Evolutionary conservation across 768 basidiomycete genomes (phyloP).

Genomic region (Hemileccinum impolitum): DNA sequence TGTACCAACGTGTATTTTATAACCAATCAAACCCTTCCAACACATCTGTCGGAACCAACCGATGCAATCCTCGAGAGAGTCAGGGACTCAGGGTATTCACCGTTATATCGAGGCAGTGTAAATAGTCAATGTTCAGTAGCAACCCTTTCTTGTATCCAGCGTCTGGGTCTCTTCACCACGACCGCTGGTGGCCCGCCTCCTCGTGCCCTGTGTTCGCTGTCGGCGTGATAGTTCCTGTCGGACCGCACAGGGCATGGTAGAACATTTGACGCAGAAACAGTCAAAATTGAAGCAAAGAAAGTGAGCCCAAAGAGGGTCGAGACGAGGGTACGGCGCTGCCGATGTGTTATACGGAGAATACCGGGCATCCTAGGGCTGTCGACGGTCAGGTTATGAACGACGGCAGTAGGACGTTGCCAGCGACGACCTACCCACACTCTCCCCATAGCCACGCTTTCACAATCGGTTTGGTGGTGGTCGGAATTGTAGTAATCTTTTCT

Average conservation of each 20-base stretch:
- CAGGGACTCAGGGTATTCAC: not conserved
- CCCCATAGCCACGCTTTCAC: slow-evolving; percentile 21
- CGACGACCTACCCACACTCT: slow-evolving; percentile 17
- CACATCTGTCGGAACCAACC: not conserved
- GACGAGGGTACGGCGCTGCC: slow-evolving; percentile 66
- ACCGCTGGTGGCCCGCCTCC: slow-evolving; percentile 35
- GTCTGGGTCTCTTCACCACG: slow-evolving; percentile 60
- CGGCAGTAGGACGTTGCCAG: not conserved
- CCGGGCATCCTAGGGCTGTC: slow-evolving; percentile 57
- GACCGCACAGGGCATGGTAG: slow-evolving; percentile 77
- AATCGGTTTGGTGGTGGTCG: no score
- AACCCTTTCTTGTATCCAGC: slow-evolving; percentile 79
- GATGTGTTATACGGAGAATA: slow-evolving; percentile 53
- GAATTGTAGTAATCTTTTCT: no score
- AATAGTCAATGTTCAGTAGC: slow-evolving; percentile 14
- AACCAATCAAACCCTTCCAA: slow-evolving; percentile 11
- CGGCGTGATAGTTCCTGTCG: slow-evolving; percentile 55
- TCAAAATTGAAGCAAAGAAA: slow-evolving; percentile 72
- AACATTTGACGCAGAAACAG: slow-evolving; percentile 75
- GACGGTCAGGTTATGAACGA: slow-evolving; percentile 33
- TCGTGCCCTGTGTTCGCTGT: slow-evolving; percentile 38
- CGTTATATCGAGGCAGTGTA: not conserved
- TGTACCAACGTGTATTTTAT: slow-evolving; percentile 21
- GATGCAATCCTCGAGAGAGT: not conserved
- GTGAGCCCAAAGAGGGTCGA: slow-evolving; percentile 80